Evolutionary conservation across 805 yeast species (phyloP), one percentile per base, ranked within the genome.

Genomic region (Pichia nanzhaoensis): DNA sequence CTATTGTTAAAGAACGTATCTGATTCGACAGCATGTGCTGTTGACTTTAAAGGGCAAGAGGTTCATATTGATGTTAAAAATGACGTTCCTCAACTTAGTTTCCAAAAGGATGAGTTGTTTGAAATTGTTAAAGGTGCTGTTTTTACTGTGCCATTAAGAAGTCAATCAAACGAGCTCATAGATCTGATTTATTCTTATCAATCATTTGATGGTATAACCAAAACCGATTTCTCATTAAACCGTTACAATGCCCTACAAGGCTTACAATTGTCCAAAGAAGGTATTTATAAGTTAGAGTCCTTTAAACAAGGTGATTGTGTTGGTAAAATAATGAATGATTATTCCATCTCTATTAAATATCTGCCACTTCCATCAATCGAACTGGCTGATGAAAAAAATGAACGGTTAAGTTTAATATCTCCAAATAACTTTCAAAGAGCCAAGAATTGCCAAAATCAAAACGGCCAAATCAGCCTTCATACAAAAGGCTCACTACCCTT

Each of bases 1-100:
- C 63, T 91, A 1, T 70, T 78, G 2, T 59, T 93, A 49, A 71
- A 76, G 2, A 73, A 85, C 10, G 77, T 86, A 2, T 73, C 72
- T 19, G 99, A 93, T 59, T 72, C 77, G n/a, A 76, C 84, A 10
- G 80, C 81, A 1, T 93, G 99, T 65, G 71, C 74, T 18, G 91
- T 86, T n/a, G 78, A 77, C 12, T 65, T 85, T 46, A 74, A 78
- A 38, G 78, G 75, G 17, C 74, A 75, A 19, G 90, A 84, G 50
- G 78, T 79, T 14, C 72, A 65, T 21, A 68, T 93, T n/a, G 69
- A 71, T 27, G 89, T 89, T 1, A 76, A 90, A 54, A 68, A 78
- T 41, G 86, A 82, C 45, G 65, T 81, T 2, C 95, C 98, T 0
- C 60, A 60, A 36, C 51, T 73, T 10, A 52, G 58, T 7, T 66